Conservation (phyloP, 805 yeast species). For the Saturnispora quitensis region DNA sequence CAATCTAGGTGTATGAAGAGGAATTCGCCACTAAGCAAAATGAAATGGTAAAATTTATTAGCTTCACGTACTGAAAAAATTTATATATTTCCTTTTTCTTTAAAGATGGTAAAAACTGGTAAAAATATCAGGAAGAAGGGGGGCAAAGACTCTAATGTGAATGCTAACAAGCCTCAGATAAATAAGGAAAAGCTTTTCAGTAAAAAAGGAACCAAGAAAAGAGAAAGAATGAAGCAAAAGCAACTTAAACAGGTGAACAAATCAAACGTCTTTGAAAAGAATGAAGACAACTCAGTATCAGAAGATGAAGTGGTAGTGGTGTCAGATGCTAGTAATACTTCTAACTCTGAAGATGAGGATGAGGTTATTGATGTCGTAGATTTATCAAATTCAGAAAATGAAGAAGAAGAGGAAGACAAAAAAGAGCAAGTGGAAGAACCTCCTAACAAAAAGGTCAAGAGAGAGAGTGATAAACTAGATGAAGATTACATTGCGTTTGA, state of each 20-base stretch:
- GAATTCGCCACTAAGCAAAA: conserved; percentile 4
- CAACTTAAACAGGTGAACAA: conserved; percentile 1
- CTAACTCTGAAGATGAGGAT: not conserved
- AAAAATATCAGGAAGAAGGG: conserved; percentile 6
- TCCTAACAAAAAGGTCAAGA: conserved; percentile 1
- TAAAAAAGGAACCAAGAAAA: not conserved
- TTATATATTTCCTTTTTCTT: not conserved
- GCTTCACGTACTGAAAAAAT: not conserved
- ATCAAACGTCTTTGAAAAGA: conserved; percentile 4
- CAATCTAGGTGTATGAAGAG: not conserved
- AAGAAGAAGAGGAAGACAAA: conserved; percentile 1
- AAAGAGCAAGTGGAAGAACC: conserved; percentile 6
- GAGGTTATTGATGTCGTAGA: not conserved
- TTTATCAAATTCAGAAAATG: conserved; percentile 1
- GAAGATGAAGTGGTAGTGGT: conserved; percentile 2
- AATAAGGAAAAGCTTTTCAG: not conserved
- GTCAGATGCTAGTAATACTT: not conserved
- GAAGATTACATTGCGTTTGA: conserved; percentile 45
- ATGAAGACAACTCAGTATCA: conserved; percentile 1
- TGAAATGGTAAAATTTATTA: not conserved
- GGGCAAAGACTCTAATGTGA: not conserved
- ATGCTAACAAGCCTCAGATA: conserved; percentile 5
- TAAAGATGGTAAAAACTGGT: not conserved
- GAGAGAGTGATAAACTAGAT: conserved; percentile 9
- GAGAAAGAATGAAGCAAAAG: not conserved